A percentile compares a stretch with the other conserved stretches of the same genome.
These are phyloP conservation scores for Vigna unguiculata DNA, from an alignment of 306 rosid genomes.

Conservation along the genomic window DNA sequence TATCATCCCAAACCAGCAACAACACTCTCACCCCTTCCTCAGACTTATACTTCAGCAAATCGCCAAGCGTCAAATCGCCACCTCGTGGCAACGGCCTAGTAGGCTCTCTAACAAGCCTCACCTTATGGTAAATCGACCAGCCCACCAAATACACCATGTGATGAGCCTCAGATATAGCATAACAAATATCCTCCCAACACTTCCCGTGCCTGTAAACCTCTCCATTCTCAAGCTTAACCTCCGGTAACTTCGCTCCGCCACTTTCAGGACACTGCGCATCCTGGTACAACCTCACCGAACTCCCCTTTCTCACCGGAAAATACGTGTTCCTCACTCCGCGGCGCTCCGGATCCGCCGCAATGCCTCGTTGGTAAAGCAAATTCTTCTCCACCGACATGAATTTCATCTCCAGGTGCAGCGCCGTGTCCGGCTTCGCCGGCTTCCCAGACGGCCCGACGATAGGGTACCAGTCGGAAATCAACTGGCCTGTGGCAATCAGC, in stretches of 20 bases:
- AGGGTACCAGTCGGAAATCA: constrained; percentile 61
- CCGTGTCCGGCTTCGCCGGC: constrained; percentile 61
- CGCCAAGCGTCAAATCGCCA: constrained; percentile 85
- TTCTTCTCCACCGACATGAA: constrained; percentile 63
- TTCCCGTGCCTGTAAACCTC: constrained; percentile 56
- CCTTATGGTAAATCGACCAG: constrained; percentile 86
- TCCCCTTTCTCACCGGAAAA: constrained; percentile 84
- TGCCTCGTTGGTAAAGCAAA: constrained; percentile 56
- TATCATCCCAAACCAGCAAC: constrained; percentile 92
- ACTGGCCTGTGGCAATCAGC: constrained; percentile 52
- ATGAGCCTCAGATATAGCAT: constrained; percentile 91
- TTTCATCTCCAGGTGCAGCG: constrained; percentile 61
- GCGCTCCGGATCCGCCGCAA: constrained; percentile 78
- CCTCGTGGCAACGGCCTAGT: constrained; percentile 68
- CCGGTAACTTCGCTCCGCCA: constrained; percentile 47
- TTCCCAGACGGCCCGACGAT: constrained; percentile 48
- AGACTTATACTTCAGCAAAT: constrained; percentile 89
- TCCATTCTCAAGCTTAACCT: constrained; percentile 66
- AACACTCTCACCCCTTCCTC: constrained; percentile 88
- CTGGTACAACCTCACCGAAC: constrained; percentile 74
- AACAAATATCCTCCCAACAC: constrained; percentile 97
- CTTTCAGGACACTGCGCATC: constrained; percentile 72
- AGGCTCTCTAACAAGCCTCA: constrained; percentile 78
- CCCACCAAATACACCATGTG: constrained; percentile 84
- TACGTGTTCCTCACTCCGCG: constrained; percentile 76